phyloP scores from a whole-genome alignment of 2,329 filamentous ascomycete genomes.

The Cladosporium phlei region DNA sequence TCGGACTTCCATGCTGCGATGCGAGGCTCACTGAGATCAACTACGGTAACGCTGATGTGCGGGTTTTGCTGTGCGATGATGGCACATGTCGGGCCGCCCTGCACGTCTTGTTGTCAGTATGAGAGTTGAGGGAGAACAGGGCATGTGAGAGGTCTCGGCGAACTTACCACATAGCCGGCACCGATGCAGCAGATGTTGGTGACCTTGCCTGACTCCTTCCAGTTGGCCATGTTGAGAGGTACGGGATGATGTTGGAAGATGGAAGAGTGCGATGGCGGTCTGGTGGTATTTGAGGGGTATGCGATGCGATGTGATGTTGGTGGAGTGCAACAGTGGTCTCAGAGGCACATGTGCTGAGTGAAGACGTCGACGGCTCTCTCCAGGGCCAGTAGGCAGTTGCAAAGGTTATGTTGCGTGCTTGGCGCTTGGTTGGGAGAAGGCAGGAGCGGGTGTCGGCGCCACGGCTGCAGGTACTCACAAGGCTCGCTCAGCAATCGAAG shows the following conservation, averaged over 20 bases:
- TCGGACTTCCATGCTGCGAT: conserved; percentile 69
- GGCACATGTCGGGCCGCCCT: conserved; percentile 62
- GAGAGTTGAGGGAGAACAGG: not conserved
- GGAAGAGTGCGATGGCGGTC: too few relatives aligned
- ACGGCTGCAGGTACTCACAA: conserved; percentile 14
- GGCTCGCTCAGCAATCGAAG: not conserved
- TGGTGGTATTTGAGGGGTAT: too few relatives aligned
- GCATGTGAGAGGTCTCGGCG: not conserved
- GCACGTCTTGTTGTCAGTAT: not conserved
- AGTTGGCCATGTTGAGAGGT: conserved; percentile 6
- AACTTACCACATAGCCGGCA: conserved; percentile 61
- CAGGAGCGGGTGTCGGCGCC: conserved; percentile 3
- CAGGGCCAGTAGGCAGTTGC: not conserved
- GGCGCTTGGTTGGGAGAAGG: conserved; percentile 4
- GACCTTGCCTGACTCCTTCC: conserved; percentile 15
- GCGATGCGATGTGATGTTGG: too few relatives aligned
- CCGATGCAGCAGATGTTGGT: conserved; percentile 64
- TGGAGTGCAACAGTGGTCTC: not conserved
- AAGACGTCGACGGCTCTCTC: conserved; percentile 3
- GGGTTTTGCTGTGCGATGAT: conserved; percentile 71
- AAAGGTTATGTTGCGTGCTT: conserved; percentile 10
- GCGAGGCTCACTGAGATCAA: conserved; percentile 61
- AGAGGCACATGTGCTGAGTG: too few relatives aligned
- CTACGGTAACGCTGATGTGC: conserved; percentile 64
- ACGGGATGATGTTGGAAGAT: not conserved